A percentile compares a stretch with the other conserved stretches of the same genome.
Evolutionary conservation across 2,329 filamentous ascomycete species (phyloP).

Genomic region (Pseudophaeomoniella oleicola): DNA sequence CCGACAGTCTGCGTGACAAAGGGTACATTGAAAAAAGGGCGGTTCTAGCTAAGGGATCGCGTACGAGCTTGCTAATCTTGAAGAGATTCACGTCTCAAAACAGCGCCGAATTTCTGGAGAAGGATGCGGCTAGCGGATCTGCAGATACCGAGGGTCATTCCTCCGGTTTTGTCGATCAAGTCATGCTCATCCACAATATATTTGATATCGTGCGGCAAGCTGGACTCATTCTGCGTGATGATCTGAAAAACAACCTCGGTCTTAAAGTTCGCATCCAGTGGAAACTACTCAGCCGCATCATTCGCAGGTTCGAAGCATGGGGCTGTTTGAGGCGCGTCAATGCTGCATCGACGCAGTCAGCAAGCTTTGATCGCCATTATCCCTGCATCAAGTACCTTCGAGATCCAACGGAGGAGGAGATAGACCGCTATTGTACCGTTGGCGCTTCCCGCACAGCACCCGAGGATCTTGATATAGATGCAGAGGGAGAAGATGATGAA

Average conservation of each 20-base stretch:
- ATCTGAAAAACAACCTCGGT: conserved; percentile 35
- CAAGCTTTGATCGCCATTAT: conserved; percentile 19
- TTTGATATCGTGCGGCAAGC: conserved; percentile 34
- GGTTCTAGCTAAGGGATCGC: conserved; percentile 31
- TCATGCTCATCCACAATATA: conserved; percentile 32
- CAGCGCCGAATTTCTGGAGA: conserved; percentile 3
- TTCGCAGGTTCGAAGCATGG: conserved; percentile 30
- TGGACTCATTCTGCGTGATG: conserved; percentile 35
- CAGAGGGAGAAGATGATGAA: conserved; percentile 13
- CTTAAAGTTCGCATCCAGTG: conserved; percentile 22
- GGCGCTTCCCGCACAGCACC: not conserved
- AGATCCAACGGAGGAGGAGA: conserved; percentile 23
- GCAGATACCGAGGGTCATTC: conserved; percentile 12
- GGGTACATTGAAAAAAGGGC: conserved; percentile 47
- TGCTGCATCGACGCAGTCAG: conserved; percentile 25
- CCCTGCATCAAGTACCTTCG: conserved; percentile 29
- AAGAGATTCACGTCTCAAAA: conserved; percentile 27
- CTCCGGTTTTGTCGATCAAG: conserved; percentile 27
- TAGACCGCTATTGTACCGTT: conserved; percentile 24
- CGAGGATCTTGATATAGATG: conserved; percentile 12
- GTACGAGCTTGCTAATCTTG: conserved; percentile 43
- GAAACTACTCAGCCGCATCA: conserved; percentile 24
- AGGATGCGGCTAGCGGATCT: not conserved
- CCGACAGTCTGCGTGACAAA: conserved; percentile 39
- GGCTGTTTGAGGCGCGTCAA: conserved; percentile 29